Conservation (phyloP, 2,329 filamentous ascomycete species). For the Colletotrichum cordylinicola region DNA sequence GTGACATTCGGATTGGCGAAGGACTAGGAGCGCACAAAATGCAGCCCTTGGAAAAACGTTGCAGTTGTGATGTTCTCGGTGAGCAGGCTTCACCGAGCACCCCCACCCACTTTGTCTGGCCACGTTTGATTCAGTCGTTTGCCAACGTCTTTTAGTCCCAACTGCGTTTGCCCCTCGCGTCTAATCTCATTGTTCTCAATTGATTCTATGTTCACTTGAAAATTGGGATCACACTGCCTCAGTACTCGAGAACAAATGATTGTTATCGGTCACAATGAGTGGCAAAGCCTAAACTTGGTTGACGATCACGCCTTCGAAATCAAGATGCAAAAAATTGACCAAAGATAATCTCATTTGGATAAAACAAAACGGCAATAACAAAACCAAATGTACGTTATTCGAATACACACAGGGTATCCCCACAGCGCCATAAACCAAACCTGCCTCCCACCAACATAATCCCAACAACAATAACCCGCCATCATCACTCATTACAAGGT, state of each 20-base stretch:
- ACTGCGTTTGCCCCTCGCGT: background rate
- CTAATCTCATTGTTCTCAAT: background rate
- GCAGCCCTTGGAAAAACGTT: background rate
- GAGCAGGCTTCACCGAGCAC: background rate
- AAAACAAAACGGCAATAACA: background rate
- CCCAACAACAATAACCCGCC: background rate
- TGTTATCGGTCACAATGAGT: background rate
- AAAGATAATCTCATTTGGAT: background rate
- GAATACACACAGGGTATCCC: constrained; percentile 16
- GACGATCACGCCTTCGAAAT: background rate
- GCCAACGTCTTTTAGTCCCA: background rate
- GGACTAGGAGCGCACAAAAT: background rate
- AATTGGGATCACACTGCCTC: background rate
- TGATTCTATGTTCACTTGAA: background rate
- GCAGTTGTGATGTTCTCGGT: background rate
- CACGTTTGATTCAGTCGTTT: background rate
- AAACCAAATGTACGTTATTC: background rate
- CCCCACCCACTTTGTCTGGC: background rate
- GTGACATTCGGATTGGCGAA: background rate
- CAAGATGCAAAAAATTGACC: background rate
- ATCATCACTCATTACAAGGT: constrained; percentile 33
- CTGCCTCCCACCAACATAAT: constrained; percentile 13
- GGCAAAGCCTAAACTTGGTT: background rate
- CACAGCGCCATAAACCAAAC: constrained; percentile 17
- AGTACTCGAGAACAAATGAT: background rate